Conservation (phyloP, 2,329 filamentous ascomycete genomes). For the Colletotrichum orchidophilum region DNA sequence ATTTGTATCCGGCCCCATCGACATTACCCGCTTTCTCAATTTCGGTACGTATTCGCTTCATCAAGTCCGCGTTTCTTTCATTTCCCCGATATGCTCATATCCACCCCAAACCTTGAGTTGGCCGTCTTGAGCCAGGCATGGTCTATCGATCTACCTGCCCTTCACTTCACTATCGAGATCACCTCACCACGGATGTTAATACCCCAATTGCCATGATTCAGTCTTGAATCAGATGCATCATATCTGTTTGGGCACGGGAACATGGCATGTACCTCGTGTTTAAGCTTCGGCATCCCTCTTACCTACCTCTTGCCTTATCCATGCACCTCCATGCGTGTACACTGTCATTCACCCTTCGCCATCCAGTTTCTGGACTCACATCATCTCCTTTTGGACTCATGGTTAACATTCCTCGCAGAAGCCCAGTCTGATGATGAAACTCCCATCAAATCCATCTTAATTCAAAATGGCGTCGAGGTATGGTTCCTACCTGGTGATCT, state of each 20-base stretch:
- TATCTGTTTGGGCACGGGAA: slow-evolving; percentile 28
- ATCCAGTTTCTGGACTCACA: background rate
- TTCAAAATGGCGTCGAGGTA: slow-evolving; percentile 67
- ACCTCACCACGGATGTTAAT: slow-evolving; percentile 1
- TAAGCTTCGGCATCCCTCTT: slow-evolving; percentile 10
- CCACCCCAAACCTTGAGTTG: background rate
- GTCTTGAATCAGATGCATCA: slow-evolving; percentile 22
- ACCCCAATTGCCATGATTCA: slow-evolving; percentile 26
- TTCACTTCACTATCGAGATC: slow-evolving; percentile 4
- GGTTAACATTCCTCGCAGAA: slow-evolving; percentile 17
- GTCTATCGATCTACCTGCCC: background rate
- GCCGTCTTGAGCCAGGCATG: background rate
- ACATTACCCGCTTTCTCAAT: slow-evolving; percentile 17
- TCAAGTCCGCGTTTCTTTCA: background rate
- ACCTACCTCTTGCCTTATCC: background rate
- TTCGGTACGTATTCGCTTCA: slow-evolving; percentile 15
- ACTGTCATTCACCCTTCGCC: background rate
- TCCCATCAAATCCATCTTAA: slow-evolving; percentile 39
- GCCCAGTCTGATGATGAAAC: slow-evolving; percentile 34
- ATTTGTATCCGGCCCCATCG: slow-evolving; percentile 30
- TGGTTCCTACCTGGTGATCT: slow-evolving; percentile 34
- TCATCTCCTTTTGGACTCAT: background rate
- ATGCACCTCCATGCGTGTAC: background rate
- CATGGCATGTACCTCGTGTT: slow-evolving; percentile 29
- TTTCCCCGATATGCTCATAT: background rate